A percentile compares a stretch with the other conserved stretches of the same genome.
phyloP scores from a whole-genome alignment of 208 protist species.

The Herpetomonas tarakana region DNA sequence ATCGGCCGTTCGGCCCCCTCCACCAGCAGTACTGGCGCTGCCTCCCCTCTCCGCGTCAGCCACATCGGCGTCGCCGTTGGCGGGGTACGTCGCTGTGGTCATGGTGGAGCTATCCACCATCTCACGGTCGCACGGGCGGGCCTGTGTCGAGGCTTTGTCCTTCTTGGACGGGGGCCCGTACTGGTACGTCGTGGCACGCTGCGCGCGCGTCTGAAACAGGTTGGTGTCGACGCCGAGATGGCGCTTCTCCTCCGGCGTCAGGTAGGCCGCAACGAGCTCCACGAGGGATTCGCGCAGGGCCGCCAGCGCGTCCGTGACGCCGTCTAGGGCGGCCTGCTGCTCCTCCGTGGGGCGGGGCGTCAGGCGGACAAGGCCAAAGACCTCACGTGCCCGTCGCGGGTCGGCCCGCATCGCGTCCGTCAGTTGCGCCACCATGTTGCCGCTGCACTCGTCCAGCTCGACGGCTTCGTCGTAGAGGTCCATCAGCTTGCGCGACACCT shows the following conservation, averaged over 20 bases:
- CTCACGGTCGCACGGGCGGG: too few relatives aligned
- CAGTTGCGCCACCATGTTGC: conserved; percentile 40
- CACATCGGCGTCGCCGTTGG: too few relatives aligned
- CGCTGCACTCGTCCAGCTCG: conserved; percentile 40
- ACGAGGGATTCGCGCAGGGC: conserved; percentile 34
- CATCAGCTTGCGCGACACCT: conserved; percentile 53
- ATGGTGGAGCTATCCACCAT: not conserved
- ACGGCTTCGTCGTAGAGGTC: conserved; percentile 53
- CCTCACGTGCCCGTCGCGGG: conserved; percentile 45
- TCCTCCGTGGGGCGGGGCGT: conserved; percentile 28
- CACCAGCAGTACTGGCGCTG: too few relatives aligned
- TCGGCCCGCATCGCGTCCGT: conserved; percentile 70
- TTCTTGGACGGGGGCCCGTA: conserved; percentile 32
- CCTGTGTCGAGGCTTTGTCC: too few relatives aligned
- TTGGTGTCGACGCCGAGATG: conserved; percentile 75
- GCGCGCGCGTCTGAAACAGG: conserved; percentile 62
- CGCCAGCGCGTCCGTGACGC: conserved; percentile 26
- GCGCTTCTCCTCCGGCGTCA: conserved; percentile 79
- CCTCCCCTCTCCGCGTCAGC: too few relatives aligned
- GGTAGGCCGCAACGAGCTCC: conserved; percentile 61
- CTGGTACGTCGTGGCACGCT: conserved; percentile 62
- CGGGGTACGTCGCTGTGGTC: too few relatives aligned
- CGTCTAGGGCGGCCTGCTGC: conserved; percentile 58
- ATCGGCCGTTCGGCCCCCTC: too few relatives aligned
- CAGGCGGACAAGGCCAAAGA: conserved; percentile 35